These are phyloP conservation scores for Daldinia caldariorum DNA, from an alignment of 495 filamentous ascomycete genomes.

Conservation along the genomic window DNA sequence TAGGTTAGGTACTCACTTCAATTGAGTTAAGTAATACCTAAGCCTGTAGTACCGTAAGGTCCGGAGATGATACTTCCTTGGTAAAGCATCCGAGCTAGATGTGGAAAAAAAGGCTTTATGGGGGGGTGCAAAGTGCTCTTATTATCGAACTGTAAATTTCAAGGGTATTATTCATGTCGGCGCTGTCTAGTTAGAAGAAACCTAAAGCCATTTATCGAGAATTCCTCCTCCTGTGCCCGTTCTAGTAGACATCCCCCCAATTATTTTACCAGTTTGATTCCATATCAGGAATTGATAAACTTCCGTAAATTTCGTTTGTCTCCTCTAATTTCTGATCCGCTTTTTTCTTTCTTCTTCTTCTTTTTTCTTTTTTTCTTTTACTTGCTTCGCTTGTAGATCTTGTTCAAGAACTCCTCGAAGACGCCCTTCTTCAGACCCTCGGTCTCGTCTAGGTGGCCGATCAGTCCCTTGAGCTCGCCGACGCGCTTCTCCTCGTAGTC, in stretches of 20 bases:
- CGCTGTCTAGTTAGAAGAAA: conserved; percentile 18
- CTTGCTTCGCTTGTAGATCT: conserved; percentile 98
- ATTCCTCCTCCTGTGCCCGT: conserved; percentile 6
- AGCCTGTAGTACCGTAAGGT: too few species aligned
- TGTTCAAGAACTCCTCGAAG: conserved; percentile 88
- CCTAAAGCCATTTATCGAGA: conserved; percentile 14
- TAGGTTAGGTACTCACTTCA: too few species aligned
- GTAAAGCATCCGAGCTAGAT: too few species aligned
- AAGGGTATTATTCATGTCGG: conserved; percentile 32
- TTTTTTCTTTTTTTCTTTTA: conserved; percentile 72
- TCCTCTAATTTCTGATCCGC: neutral
- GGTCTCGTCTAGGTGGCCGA: conserved; percentile 81
- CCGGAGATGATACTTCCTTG: too few species aligned
- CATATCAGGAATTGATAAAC: neutral
- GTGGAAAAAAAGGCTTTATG: too few species aligned
- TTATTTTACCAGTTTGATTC: neutral
- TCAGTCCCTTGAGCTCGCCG: conserved; percentile 74
- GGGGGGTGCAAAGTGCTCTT: neutral
- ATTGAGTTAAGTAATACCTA: too few species aligned
- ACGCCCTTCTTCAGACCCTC: conserved; percentile 88
- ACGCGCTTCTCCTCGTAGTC: conserved; percentile 90
- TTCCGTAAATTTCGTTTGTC: neutral
- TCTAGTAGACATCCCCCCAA: conserved; percentile 5
- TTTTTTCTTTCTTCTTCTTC: conserved; percentile 51
- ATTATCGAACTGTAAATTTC: neutral